A percentile compares a stretch with the other conserved stretches of the same genome.
phyloP scores from a whole-genome alignment of 805 yeast species.

The Kodamaea kaohsiungensis region DNA sequence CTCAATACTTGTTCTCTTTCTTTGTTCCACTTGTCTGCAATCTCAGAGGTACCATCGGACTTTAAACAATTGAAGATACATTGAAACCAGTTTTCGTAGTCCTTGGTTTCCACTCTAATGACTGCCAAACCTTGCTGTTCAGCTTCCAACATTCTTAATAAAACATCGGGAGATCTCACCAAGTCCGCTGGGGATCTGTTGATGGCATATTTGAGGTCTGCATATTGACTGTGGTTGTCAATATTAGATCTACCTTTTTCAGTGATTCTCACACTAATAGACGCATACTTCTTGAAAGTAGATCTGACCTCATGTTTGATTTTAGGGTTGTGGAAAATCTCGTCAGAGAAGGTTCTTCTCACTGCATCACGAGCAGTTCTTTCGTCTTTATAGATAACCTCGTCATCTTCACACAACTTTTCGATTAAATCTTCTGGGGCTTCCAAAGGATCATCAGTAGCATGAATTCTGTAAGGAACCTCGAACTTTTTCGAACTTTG shows the following conservation, averaged over 20 bases:
- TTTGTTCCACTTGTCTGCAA: conserved; percentile 78
- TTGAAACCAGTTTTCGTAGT: conserved; percentile 42
- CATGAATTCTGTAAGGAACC: conserved; percentile 58
- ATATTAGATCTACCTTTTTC: conserved; percentile 73
- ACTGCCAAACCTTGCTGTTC: conserved; percentile 74
- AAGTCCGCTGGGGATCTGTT: conserved; percentile 80
- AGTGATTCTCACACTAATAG: conserved; percentile 72
- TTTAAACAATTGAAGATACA: conserved; percentile 53
- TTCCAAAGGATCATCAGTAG: conserved; percentile 65
- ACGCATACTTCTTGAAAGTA: conserved; percentile 63
- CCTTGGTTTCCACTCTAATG: conserved; percentile 58
- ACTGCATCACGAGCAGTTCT: conserved; percentile 71
- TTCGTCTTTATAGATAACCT: conserved; percentile 54
- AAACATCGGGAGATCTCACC: conserved; percentile 72
- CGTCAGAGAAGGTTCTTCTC: conserved; percentile 74
- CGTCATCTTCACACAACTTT: conserved; percentile 44
- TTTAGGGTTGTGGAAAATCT: conserved; percentile 76
- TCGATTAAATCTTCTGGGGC: conserved; percentile 64
- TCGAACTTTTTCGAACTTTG: conserved; percentile 51
- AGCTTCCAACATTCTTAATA: conserved; percentile 88
- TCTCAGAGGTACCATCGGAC: conserved; percentile 76
- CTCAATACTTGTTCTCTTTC: conserved; percentile 68
- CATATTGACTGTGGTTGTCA: conserved; percentile 76
- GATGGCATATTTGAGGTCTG: conserved; percentile 87
- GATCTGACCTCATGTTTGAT: conserved; percentile 69